Conservation (phyloP, 768 basidiomycete genomes). For the Scleroderma citrinum region DNA sequence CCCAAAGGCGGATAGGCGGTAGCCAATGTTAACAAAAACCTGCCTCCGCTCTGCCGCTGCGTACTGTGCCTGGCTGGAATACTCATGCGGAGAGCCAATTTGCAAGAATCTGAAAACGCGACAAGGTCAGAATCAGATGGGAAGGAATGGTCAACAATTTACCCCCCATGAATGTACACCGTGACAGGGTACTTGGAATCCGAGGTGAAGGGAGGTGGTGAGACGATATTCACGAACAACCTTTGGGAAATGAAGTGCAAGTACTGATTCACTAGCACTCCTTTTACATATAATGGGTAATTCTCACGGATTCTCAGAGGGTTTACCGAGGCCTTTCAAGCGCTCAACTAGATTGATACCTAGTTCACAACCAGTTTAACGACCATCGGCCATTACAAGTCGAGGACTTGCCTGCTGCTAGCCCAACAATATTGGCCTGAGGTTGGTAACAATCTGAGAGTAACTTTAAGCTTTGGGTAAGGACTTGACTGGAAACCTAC, state of each 20-base stretch:
- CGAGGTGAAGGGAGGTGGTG: conserved; percentile 42
- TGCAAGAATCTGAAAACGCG: conserved; percentile 55
- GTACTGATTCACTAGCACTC: no score
- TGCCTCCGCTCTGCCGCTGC: conserved; percentile 57
- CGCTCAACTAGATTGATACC: conserved; percentile 48
- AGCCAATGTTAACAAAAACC: conserved; percentile 74
- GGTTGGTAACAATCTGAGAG: conserved; percentile 55
- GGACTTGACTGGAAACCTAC: conserved; percentile 30
- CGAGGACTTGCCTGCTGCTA: conserved; percentile 41
- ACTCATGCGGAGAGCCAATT: conserved; percentile 66
- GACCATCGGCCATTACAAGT: neutral
- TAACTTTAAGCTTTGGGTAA: neutral
- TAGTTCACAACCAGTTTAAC: conserved; percentile 15
- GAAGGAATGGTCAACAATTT: conserved; percentile 6
- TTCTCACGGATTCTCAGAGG: conserved; percentile 63
- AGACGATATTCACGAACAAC: conserved; percentile 59
- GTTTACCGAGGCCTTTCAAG: conserved; percentile 59
- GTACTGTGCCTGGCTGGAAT: conserved; percentile 60
- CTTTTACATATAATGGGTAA: no score
- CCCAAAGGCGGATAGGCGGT: conserved; percentile 71
- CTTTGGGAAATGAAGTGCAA: no score
- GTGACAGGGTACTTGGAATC: conserved; percentile 53
- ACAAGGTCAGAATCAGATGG: neutral
- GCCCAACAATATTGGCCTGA: conserved; percentile 58
- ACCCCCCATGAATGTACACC: conserved; percentile 78